Evolutionary conservation across 106 monocot genomes (phyloP).

Genomic region (Iris macrosiphon): DNA sequence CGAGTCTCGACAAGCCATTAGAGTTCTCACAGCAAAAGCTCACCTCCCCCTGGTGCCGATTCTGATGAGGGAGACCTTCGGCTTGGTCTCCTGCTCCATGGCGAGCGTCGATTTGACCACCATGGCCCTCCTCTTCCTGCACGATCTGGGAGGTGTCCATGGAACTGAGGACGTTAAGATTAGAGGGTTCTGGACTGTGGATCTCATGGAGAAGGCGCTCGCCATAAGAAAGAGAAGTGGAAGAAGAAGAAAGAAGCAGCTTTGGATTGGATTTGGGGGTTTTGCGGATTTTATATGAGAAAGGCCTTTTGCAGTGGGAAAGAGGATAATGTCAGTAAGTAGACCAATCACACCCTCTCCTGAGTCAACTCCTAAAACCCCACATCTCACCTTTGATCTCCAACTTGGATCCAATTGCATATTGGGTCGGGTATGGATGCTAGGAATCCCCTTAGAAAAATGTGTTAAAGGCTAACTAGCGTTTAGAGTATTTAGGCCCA

Average conservation of each 20-base stretch:
- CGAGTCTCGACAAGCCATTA: too few species aligned
- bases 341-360: too few species aligned
- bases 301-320: too few species aligned
- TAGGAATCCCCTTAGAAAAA: too few species aligned
- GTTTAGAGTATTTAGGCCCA: too few species aligned
- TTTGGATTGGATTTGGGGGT: not conserved
- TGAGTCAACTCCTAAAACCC: too few species aligned
- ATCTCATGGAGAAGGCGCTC: conserved; percentile 27
- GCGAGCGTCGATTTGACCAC: conserved; percentile 42
- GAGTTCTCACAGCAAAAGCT: not conserved
- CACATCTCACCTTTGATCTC: too few species aligned
- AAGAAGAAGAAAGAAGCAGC: conserved; percentile 2
- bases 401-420: too few species aligned
- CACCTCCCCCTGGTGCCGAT: conserved; percentile 97
- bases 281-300: too few species aligned
- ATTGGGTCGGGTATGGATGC: too few species aligned
- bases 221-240: conserved; percentile 5
- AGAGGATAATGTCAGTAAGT: too few species aligned
- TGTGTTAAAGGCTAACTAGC: too few species aligned
- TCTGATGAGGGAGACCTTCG: conserved; percentile 67
- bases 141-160: not conserved
- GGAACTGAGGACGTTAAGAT: conserved; percentile 13
- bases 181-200: conserved; percentile 27
- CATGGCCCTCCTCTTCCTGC: conserved; percentile 15
- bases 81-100: conserved; percentile 60